Evolutionary conservation across 805 yeast genomes (phyloP), one percentile per base, ranked within the genome.

Genomic region (Candida sakaeoensis): DNA sequence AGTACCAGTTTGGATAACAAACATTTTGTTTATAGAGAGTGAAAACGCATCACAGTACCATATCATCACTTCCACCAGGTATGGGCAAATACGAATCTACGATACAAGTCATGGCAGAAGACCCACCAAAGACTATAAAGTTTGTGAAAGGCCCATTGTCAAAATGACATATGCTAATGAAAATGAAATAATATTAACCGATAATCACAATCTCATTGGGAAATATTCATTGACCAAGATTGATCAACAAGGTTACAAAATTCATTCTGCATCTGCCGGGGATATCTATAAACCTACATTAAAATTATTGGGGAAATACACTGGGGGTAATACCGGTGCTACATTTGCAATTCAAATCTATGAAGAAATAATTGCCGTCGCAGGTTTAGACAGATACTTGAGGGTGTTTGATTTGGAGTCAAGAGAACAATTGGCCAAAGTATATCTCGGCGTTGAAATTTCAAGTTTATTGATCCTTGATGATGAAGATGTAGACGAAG

Each of bases 361-460:
- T 8, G 59, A 65, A 8, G 62, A 65, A 4, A 68, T 70, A 8
- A 54, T 82, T 21, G 80, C 80, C 2, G 71, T 86, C 14, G 97
- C 95, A 32, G 95, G 96, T 0, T 72, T 90, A 16, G 99, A 93
- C 55, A 73, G 96, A 52, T 91, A 88, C 52, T 70, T 87, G 19
- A 74, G 96, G 43, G 86, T 85, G 3, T 91, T 76, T 60, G 83
- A 88, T 44, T 55, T 79, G 4, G 63, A 63, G 2, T 61, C 79
- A 1, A 71, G 95, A 37, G 75, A 76, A 32, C 66, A 78, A 36
- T 60, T 78, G 8, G 88, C 79, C 6, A 88, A 88, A 54, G 84
- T 86, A 4, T 91, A 76, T 51, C 53, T 83, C 19, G 95, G 95
- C 2, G 76, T 87, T 4, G 88, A 85, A 55, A 70, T 87, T 13